Base-by-base conservation (phyloP, 2,329 filamentous ascomycete species). In the Trichophyton verrucosum region DNA sequence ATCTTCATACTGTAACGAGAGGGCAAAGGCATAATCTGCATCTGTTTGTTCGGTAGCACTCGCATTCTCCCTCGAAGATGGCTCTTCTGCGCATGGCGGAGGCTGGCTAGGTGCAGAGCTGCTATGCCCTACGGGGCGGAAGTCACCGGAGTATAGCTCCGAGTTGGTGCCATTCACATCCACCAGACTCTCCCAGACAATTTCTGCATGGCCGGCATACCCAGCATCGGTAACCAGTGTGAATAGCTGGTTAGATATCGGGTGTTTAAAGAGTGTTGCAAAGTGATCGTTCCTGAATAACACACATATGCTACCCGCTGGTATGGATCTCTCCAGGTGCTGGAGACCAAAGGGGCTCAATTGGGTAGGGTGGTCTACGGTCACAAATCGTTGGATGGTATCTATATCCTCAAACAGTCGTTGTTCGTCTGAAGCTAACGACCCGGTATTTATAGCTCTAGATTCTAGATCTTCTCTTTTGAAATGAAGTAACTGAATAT, bases 231-330 rank as follows among this genome's bases (percentile, higher is more conserved):
- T 97, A 13, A 99, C 91, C 2, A 99, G 77, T 0, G 88, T 90
- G 64, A 92, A 82, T 1, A 97, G 80, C 65, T 88, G 82, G 46
- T 84, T 80, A 0, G 86, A 89, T 51, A 85, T 78, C 0, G 92
- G 90, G 67, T 97, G 90, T 63, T 91, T 89, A 74, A 95, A 96
- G 0, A 99, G 74, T 0, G 92, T 97, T 47, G 90, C 91, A 70
- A 99, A 99, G 71, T 99, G 94, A 69, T 99, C 92, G 68, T 99
- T 99, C 27, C 94, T 84, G 77, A 99, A 99, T 1, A 99, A 75
- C 57, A 99, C 97, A 0, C 89, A 89, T 64, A 96, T 83, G 1
- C 87, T 84, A 1, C 91, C 92, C 0, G 90, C 86, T 11, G 81
- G 77, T 61, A 96, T 80, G 4, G 82, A 85, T 58, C 83, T 82